Percentiles rank a stretch among this genome's conserved stretches.
Evolutionary conservation across 371 early-diverging fungal species (phyloP).

Genomic region (Haplosporangium sp.): DNA sequence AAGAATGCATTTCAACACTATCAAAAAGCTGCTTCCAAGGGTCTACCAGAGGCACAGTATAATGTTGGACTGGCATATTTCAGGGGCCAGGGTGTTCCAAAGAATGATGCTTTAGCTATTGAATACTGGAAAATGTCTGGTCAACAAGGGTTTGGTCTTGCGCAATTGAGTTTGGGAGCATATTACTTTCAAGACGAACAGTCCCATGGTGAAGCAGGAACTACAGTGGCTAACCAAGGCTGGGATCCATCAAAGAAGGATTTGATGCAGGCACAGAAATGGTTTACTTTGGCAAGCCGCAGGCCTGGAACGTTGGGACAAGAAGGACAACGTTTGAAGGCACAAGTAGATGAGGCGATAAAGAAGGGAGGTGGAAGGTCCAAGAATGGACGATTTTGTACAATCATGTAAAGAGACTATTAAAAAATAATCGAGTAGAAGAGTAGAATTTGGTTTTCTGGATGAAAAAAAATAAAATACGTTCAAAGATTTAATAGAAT

Average conservation of each 20-base stretch:
- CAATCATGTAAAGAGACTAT: constrained; percentile 24
- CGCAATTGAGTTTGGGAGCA: constrained; percentile 47
- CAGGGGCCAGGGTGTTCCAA: constrained; percentile 35
- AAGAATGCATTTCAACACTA: constrained; percentile 37
- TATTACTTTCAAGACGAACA: constrained; percentile 53
- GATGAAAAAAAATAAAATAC: not conserved
- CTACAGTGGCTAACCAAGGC: constrained; percentile 15
- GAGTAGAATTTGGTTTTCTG: not conserved
- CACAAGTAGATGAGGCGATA: constrained; percentile 44
- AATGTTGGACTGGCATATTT: constrained; percentile 45
- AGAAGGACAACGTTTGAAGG: constrained; percentile 44
- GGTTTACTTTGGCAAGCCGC: constrained; percentile 55
- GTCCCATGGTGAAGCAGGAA: constrained; percentile 2
- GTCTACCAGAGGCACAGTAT: constrained; percentile 48
- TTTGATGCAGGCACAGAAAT: constrained; percentile 49
- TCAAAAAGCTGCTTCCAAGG: constrained; percentile 50
- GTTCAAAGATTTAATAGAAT: not conserved
- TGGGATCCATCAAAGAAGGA: constrained; percentile 51
- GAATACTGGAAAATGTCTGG: constrained; percentile 57
- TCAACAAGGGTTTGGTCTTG: constrained; percentile 50
- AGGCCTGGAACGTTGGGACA: constrained; percentile 38
- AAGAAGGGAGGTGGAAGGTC: constrained; percentile 36
- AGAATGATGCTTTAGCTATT: constrained; percentile 49
- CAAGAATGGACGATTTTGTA: constrained; percentile 31
- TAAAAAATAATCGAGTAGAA: not conserved